phyloP scores from a whole-genome alignment of 1,284 basidiomycete genomes.

The Clitocybe nebularis region DNA sequence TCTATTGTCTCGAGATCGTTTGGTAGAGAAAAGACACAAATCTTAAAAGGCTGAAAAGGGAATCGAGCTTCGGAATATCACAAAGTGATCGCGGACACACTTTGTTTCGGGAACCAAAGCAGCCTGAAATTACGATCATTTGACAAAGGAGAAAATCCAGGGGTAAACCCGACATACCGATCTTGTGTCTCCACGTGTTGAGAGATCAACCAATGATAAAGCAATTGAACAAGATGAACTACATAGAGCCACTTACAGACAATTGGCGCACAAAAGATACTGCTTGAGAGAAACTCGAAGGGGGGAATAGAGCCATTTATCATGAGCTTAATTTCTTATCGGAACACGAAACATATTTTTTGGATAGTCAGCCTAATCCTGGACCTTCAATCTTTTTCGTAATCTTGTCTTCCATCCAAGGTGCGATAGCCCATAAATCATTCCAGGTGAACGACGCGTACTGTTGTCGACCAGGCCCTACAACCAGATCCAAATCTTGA shows the following conservation, averaged over 20 bases:
- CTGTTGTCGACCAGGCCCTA: conserved; percentile 46
- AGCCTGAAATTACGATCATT: conserved; percentile 11
- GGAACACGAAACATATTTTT: not conserved
- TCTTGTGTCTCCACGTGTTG: conserved; percentile 25
- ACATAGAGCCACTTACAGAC: too few relatives aligned
- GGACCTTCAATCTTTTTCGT: conserved; percentile 62
- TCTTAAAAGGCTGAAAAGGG: conserved; percentile 11
- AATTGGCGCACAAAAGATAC: not conserved
- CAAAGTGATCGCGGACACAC: conserved; percentile 7
- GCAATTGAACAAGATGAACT: not conserved
- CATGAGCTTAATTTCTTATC: not conserved
- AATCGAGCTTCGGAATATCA: conserved; percentile 6
- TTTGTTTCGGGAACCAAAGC: conserved; percentile 11
- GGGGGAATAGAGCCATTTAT: too few relatives aligned
- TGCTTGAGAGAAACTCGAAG: not conserved
- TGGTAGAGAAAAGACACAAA: conserved; percentile 7
- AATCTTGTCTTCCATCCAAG: conserved; percentile 67
- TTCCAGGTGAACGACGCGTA: conserved; percentile 67
- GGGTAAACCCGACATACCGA: conserved; percentile 13
- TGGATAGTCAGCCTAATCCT: conserved; percentile 55
- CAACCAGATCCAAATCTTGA: conserved; percentile 49
- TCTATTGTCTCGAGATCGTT: conserved; percentile 17
- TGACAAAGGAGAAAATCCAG: conserved; percentile 20
- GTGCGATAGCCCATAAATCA: conserved; percentile 68
- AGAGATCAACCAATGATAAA: conserved; percentile 4